Base-by-base conservation (phyloP, 108 stramenopile genomes). In the Cyclostephanos invisitatus region DNA sequence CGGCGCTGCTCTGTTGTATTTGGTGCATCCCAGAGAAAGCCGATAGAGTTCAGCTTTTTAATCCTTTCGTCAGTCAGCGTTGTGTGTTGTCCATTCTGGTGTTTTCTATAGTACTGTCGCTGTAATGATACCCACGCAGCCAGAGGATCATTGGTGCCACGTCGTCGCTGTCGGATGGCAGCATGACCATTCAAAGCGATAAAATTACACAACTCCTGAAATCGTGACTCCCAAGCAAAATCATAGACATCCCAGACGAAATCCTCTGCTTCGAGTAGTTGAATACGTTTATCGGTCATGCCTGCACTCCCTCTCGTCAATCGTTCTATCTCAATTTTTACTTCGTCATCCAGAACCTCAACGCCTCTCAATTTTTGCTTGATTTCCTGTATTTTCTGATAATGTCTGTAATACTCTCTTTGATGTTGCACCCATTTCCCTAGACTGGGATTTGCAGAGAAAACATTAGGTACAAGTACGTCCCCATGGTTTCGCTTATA, bases 91-190 rank as follows among this genome's bases (percentile, higher is more conserved):
- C 86, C 88, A 58, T 85, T 72, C 18, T 80, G 59, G 21, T 82
- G 64, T 32, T 81, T 69, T 63, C 62, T 82, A 73, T 77, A 92
- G 21, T 87, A 76, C 46, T 83, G 64, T 47, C 91, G 53, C 64
- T 92, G 91, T 60, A 74, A 82, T 29, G 82, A 74, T 11, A 82
- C 87, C 91, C 91, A 92, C 48, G 85, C 80, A 35, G 86, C 86
- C 20, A 92, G 73, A 5, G 83, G 80, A 54, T 57, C 50, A 53
- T 88, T 64, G 1, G 37, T 64, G 20, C 21, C 17, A 37, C 60
- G 37, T 61, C 47, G 14, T 46, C 14, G 37, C 35, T 42, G 25
- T 11, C 62, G 62, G 24, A 80, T 66, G 32, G 44, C 57, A n/a
- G 62, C 62, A 54, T 73, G 78, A 11, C 78, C 78, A 25, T 80